Evolutionary conservation across 2,329 filamentous ascomycete genomes (phyloP), one percentile per base, ranked within the genome.

Genomic region (Neobulgaria alba): DNA sequence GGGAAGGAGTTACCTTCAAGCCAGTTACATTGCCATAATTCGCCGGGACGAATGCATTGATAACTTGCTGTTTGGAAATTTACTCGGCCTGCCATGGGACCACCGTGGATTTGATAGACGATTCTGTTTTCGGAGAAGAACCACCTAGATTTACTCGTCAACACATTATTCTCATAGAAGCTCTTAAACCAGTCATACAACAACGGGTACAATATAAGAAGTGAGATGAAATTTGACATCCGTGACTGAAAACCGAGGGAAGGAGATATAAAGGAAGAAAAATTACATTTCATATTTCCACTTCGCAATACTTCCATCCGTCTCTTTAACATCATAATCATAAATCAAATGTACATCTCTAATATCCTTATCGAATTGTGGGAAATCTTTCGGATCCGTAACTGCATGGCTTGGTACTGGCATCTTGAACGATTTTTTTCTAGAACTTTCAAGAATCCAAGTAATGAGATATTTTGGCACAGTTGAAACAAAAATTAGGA

Each of bases 11-110:
- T 32, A 43, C 42, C 44, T 43, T 77, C 72, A 1, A 78, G 65
- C 73, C 73, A 78, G 44, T 73, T 77, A 47, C 70, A 67, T 50
- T 78, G 73, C 73, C 73, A 77, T 1, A 77, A 52, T 54, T 77
- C 73, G 2, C 71, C 71, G 0, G 71, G 67, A 0, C 73, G 65
- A 19, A 77, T 67, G 55, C 73, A 78, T 51, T 77, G 73, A 50
- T 72, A 77, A 1, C 67, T 69, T 10, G 65, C 70, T 1, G 66
- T 63, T 49, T 76, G 72, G 54, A 67, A 75, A 55, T 75, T 75
- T 38, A 61, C 58, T 2, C 71, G 64, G 2, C 72, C 71, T 0
- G 67, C 67, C 73, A 78, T 78, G 3, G 73, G 74, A 0, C 73
- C 73, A 3, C 74, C 72, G 48, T 77, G 73, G 40, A 78, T 78